Evolutionary conservation across 495 filamentous ascomycete species (phyloP).

Genomic region (Penicillium roqueforti): DNA sequence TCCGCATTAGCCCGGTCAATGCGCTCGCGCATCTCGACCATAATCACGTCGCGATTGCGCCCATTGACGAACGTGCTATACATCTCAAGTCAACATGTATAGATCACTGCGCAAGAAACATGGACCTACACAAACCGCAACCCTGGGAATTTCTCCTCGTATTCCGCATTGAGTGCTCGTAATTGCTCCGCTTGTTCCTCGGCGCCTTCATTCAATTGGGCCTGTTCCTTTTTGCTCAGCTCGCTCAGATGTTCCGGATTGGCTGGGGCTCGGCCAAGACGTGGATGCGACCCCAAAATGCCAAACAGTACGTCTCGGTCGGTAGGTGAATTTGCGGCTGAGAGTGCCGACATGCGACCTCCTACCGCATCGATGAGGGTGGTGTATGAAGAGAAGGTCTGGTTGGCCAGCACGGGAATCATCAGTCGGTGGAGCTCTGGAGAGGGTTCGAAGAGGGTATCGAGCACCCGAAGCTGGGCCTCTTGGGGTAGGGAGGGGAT

Average conservation of each 20-base stretch:
- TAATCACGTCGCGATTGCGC: slow-evolving; percentile 63
- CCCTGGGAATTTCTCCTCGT: slow-evolving; percentile 78
- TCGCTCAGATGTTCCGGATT: slow-evolving; percentile 65
- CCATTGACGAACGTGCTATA: slow-evolving; percentile 83
- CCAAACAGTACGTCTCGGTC: slow-evolving; percentile 57
- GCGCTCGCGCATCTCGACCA: slow-evolving; percentile 78
- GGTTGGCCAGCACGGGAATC: slow-evolving; percentile 59
- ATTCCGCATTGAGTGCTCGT: slow-evolving; percentile 65
- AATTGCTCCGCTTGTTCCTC: slow-evolving; percentile 49
- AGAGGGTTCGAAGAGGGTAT: slow-evolving; percentile 84
- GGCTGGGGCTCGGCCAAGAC: slow-evolving; percentile 62
- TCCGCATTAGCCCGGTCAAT: slow-evolving; percentile 65
- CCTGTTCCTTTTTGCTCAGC: slow-evolving; percentile 75
- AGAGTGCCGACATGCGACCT: slow-evolving; percentile 48
- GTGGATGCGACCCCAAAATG: slow-evolving; percentile 83
- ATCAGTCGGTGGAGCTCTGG: slow-evolving; percentile 67
- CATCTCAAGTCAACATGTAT: slow-evolving; percentile 8
- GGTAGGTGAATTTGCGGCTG: slow-evolving; percentile 41
- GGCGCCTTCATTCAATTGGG: slow-evolving; percentile 56
- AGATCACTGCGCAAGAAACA: neutral
- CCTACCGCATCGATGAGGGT: slow-evolving; percentile 57
- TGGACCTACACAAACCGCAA: slow-evolving; percentile 76
- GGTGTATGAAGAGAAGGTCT: slow-evolving; percentile 58
- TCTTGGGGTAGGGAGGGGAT: slow-evolving; percentile 54
- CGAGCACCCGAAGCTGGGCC: slow-evolving; percentile 60